These are phyloP conservation scores for Alternaria rosae DNA, from an alignment of 2,329 filamentous ascomycete species.

Conservation along the genomic window DNA sequence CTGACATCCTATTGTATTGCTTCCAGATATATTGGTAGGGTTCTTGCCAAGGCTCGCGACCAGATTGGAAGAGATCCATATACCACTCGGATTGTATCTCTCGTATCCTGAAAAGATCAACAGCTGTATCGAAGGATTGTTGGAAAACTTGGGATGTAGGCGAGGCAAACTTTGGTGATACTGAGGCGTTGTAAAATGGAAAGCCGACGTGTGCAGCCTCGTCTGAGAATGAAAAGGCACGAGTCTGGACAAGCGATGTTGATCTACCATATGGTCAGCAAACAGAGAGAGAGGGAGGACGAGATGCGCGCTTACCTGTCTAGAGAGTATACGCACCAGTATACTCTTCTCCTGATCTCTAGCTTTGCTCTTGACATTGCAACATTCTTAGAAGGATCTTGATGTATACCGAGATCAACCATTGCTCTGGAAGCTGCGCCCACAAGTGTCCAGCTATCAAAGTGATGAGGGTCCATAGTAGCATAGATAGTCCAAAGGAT, in stretches of 20 bases:
- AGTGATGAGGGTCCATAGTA: conserved; percentile 87
- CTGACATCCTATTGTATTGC: conserved; percentile 76
- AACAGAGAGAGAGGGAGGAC: not conserved
- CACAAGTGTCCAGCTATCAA: conserved; percentile 92
- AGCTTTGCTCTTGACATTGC: conserved; percentile 72
- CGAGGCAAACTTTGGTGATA: conserved; percentile 53
- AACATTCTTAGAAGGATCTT: conserved; percentile 80
- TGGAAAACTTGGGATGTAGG: conserved; percentile 62
- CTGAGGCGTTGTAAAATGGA: conserved; percentile 60
- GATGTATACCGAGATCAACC: conserved; percentile 89
- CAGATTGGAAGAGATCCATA: conserved; percentile 83
- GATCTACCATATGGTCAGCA: conserved; percentile 60
- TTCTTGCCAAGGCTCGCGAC: conserved; percentile 71
- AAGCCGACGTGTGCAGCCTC: conserved; percentile 84
- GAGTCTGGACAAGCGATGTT: conserved; percentile 85
- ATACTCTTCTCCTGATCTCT: conserved; percentile 81
- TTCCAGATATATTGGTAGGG: conserved; percentile 77
- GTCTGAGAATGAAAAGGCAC: conserved; percentile 93
- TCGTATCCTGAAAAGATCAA: conserved; percentile 83
- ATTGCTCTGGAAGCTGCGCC: conserved; percentile 88
- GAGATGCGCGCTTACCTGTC: conserved; percentile 68
- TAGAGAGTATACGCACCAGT: conserved; percentile 88
- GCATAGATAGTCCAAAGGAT: conserved; percentile 88
- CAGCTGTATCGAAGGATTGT: conserved; percentile 71
- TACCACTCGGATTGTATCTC: conserved; percentile 89